Evolutionary conservation across 805 yeast species (phyloP).

Genomic region (Zygoascus bituminiphila): DNA sequence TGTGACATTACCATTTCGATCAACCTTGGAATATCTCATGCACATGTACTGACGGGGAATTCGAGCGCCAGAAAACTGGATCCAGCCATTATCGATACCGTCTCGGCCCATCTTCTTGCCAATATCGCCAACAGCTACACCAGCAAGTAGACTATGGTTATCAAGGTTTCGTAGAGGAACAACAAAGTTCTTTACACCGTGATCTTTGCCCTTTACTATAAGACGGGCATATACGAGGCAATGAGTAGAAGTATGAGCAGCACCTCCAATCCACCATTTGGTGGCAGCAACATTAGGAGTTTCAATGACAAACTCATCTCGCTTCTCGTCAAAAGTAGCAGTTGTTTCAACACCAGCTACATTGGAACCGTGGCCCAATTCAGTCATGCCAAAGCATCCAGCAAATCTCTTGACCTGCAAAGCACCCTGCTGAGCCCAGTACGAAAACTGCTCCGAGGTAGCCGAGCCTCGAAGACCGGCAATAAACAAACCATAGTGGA

Average conservation of each 20-base stretch:
- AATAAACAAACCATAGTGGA: slow-evolving; percentile 79
- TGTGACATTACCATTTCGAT: slow-evolving; percentile 58
- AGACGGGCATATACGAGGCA: slow-evolving; percentile 78
- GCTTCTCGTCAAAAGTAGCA: slow-evolving; percentile 61
- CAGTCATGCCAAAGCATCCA: slow-evolving; percentile 94
- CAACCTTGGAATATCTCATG: slow-evolving; percentile 67
- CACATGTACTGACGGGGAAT: slow-evolving; percentile 82
- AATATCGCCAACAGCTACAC: slow-evolving; percentile 81
- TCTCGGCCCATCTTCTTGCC: slow-evolving; percentile 95
- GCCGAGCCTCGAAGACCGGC: slow-evolving; percentile 82
- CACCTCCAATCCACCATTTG: slow-evolving; percentile 99
- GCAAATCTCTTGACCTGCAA: slow-evolving; percentile 34
- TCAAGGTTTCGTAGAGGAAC: slow-evolving; percentile 78
- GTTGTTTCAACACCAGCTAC: slow-evolving; percentile 93
- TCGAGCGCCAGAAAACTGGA: slow-evolving; percentile 74
- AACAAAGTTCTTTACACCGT: slow-evolving; percentile 87
- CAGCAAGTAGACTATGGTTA: slow-evolving; percentile 62
- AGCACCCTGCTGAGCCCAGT: slow-evolving; percentile 65
- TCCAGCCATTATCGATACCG: slow-evolving; percentile 96
- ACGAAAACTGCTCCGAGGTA: slow-evolving; percentile 70
- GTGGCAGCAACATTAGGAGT: slow-evolving; percentile 92
- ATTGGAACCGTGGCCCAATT: slow-evolving; percentile 86
- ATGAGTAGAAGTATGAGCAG: slow-evolving; percentile 90
- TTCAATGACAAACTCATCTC: slow-evolving; percentile 63
- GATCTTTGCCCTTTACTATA: slow-evolving; percentile 71